phyloP scores from a whole-genome alignment of 2,329 filamentous ascomycete genomes.

The Aspergillus proliferans region DNA sequence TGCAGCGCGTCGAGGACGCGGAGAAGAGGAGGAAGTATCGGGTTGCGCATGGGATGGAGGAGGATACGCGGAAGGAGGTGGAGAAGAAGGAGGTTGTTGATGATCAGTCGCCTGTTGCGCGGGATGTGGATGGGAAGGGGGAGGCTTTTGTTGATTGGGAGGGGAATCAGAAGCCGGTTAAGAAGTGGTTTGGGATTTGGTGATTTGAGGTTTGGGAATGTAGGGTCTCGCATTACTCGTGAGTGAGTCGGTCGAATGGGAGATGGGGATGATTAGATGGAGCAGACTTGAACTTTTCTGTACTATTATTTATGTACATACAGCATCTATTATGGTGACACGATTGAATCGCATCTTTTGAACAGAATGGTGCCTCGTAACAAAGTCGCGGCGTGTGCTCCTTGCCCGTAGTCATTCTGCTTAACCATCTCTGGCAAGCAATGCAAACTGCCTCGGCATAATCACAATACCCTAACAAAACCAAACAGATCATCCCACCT shows the following conservation, averaged over 20 bases:
- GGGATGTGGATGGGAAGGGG: constrained; percentile 24
- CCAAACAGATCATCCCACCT: constrained; percentile 48
- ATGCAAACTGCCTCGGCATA: too few relatives aligned
- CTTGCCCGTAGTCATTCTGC: too few relatives aligned
- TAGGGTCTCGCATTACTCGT: neutral
- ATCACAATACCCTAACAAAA: neutral
- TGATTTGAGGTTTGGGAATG: constrained; percentile 24
- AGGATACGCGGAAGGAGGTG: constrained; percentile 35
- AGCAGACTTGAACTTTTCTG: neutral
- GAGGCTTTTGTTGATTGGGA: constrained; percentile 29
- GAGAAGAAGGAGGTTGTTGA: constrained; percentile 24
- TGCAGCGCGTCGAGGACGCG: constrained; percentile 73
- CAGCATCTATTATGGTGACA: neutral
- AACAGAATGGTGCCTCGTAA: too few relatives aligned
- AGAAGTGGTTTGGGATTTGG: constrained; percentile 84
- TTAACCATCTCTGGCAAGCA: too few relatives aligned
- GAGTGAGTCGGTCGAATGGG: neutral
- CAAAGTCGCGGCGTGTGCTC: too few relatives aligned
- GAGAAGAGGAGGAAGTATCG: constrained; percentile 80
- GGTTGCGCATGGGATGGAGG: constrained; percentile 74
- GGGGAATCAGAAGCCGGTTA: constrained; percentile 50
- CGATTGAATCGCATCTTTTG: too few relatives aligned
- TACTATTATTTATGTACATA: constrained; percentile 14
- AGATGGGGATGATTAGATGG: neutral
- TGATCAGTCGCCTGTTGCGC: constrained; percentile 35